phyloP scores from a whole-genome alignment of 179 eudicot genomes.

The Nepenthes alata region DNA sequence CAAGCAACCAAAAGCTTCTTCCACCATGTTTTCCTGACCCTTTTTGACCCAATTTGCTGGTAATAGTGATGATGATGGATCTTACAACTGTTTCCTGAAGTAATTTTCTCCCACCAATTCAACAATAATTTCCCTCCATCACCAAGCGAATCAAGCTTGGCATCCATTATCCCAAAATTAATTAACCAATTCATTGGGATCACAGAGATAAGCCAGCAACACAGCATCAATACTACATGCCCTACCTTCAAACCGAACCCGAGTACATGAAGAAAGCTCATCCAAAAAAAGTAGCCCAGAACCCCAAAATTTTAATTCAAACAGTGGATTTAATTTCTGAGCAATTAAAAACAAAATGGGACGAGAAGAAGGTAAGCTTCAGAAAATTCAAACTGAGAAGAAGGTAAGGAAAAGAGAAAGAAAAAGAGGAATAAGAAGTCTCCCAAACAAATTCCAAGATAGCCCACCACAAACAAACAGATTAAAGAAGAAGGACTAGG shows the following conservation, averaged over 20 bases:
- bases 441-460: not conserved
- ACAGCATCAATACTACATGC: conserved; percentile 47
- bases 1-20: conserved; percentile 46
- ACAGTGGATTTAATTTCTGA: not conserved
- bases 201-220: conserved; percentile 56
- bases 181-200: conserved; percentile 52
- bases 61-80: conserved; percentile 34
- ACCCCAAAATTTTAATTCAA: conserved; percentile 2
- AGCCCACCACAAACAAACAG: not conserved
- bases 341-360: not conserved
- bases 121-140: conserved; percentile 36
- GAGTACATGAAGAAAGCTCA: conserved; percentile 61
- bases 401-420: not conserved
- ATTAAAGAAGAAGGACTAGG: conserved; percentile 7
- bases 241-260: conserved; percentile 68
- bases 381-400: not conserved
- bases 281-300: conserved; percentile 20
- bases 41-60: conserved; percentile 37
- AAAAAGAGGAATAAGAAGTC: not conserved
- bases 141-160: conserved; percentile 30
- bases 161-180: conserved; percentile 46
- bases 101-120: conserved; percentile 40
- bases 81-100: conserved; percentile 28
- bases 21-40: conserved; percentile 44
- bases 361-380: not conserved